These are phyloP conservation scores for Sambucus nigra DNA, from an alignment of 129 eudicot genomes.

Conservation along the genomic window DNA sequence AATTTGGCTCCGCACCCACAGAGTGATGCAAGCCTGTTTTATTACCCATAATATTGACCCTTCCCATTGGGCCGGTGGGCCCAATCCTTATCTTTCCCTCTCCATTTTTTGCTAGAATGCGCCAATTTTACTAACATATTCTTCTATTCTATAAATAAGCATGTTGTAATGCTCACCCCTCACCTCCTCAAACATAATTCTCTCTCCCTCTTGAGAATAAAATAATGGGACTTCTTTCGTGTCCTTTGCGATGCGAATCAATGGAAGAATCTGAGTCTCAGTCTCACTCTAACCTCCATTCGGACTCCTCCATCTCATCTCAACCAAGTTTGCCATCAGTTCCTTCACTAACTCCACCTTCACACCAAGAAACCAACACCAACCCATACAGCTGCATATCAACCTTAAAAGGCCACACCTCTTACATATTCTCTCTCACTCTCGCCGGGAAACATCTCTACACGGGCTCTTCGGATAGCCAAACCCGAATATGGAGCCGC, in stretches of 20 bases:
- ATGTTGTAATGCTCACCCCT: no score
- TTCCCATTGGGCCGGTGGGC: no score
- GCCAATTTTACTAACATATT: no score
- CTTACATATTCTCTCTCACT: constrained; percentile 51
- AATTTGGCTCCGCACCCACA: no score
- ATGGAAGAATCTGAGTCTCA: constrained; percentile 9
- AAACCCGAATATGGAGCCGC: constrained; percentile 50
- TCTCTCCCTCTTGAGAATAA: no score
- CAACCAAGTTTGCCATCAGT: constrained; percentile 58
- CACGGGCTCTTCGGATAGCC: constrained; percentile 50
- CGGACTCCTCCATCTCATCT: constrained; percentile 38
- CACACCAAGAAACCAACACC: constrained; percentile 21
- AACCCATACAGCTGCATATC: constrained; percentile 29
- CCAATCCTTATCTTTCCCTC: no score
- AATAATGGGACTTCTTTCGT: constrained; percentile 8
- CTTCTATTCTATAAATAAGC: no score
- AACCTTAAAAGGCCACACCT: constrained; percentile 64
- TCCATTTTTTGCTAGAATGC: no score
- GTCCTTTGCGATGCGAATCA: constrained; percentile 4
- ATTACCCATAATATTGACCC: no score
- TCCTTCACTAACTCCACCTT: constrained; percentile 43
- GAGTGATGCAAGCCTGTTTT: no score
- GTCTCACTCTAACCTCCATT: constrained; percentile 30
- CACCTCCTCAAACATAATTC: no score
- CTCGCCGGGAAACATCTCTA: constrained; percentile 54